Evolutionary conservation across 2,329 filamentous ascomycete genomes (phyloP).

Genomic region (Metarhizium humberi): DNA sequence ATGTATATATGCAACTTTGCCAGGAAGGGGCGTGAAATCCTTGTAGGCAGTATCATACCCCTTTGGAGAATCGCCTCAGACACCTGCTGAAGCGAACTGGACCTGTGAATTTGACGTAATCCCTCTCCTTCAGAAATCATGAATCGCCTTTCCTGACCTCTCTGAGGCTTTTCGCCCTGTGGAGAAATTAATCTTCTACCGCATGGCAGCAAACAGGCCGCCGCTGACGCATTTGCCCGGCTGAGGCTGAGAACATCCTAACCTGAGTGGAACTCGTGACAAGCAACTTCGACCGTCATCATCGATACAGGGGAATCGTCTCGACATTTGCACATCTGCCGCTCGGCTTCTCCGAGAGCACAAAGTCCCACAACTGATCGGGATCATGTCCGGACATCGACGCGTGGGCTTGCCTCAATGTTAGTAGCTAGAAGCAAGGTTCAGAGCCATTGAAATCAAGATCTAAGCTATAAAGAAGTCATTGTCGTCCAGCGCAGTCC

Average conservation of each 20-base stretch:
- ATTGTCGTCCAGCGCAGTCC: too few relatives aligned
- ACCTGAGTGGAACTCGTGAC: not conserved
- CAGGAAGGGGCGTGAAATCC: too few relatives aligned
- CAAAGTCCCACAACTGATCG: not conserved
- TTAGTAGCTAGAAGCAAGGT: not conserved
- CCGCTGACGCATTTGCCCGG: not conserved
- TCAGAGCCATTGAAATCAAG: not conserved
- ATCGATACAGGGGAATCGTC: not conserved
- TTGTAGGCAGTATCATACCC: too few relatives aligned
- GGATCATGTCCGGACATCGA: not conserved
- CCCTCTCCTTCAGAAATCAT: too few relatives aligned
- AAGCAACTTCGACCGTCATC: not conserved
- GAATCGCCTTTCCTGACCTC: too few relatives aligned
- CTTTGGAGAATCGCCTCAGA: too few relatives aligned
- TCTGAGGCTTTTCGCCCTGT: too few relatives aligned
- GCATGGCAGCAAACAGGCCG: not conserved
- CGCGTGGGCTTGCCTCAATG: not conserved
- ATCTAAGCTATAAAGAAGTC: too few relatives aligned
- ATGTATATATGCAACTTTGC: too few relatives aligned
- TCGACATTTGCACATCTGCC: not conserved
- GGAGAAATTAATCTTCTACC: too few relatives aligned
- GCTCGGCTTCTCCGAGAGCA: not conserved
- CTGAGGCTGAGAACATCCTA: not conserved
- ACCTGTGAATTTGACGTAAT: too few relatives aligned
- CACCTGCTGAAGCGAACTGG: too few relatives aligned